Percentiles rank a stretch among this genome's conserved stretches.
These are phyloP conservation scores for Gynochthodes officinalis DNA, from an alignment of 257 asterid species.

Conservation along the genomic window DNA sequence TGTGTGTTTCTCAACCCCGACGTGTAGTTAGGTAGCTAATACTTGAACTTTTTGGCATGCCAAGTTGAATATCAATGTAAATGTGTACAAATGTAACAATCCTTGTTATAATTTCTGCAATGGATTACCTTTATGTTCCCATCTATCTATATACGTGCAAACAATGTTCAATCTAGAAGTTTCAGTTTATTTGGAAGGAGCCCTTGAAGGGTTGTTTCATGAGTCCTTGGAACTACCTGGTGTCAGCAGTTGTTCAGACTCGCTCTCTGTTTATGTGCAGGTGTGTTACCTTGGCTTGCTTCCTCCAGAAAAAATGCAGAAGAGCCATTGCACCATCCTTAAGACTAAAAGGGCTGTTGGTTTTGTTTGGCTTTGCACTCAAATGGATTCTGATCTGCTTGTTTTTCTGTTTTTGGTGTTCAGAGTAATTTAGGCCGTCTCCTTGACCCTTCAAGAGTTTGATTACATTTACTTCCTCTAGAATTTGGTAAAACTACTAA, in stretches of 20 bases:
- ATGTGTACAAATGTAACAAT: constrained; percentile 20
- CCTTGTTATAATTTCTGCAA: background rate
- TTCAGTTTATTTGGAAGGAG: background rate
- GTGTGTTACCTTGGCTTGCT: background rate
- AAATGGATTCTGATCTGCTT: no score
- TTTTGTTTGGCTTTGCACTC: no score
- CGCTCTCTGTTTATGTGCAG: background rate
- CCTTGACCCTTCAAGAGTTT: no score
- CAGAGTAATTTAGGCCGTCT: no score
- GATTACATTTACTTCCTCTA: no score
- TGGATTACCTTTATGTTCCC: constrained; percentile 1
- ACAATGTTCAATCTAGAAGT: background rate
- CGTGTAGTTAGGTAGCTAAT: constrained; percentile 8
- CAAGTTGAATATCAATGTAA: constrained; percentile 18
- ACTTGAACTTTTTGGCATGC: constrained; percentile 8
- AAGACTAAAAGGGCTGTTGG: background rate
- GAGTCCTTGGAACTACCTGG: background rate
- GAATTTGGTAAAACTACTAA: no score
- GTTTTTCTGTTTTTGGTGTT: no score
- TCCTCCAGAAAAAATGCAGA: background rate
- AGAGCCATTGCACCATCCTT: background rate
- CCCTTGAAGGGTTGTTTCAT: background rate
- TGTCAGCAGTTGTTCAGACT: background rate
- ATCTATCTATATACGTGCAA: background rate
- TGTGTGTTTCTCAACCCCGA: background rate